Evolutionary conservation across 2,329 filamentous ascomycete species (phyloP), one percentile per base, ranked within the genome.

Genomic region (Colletotrichum sp.): DNA sequence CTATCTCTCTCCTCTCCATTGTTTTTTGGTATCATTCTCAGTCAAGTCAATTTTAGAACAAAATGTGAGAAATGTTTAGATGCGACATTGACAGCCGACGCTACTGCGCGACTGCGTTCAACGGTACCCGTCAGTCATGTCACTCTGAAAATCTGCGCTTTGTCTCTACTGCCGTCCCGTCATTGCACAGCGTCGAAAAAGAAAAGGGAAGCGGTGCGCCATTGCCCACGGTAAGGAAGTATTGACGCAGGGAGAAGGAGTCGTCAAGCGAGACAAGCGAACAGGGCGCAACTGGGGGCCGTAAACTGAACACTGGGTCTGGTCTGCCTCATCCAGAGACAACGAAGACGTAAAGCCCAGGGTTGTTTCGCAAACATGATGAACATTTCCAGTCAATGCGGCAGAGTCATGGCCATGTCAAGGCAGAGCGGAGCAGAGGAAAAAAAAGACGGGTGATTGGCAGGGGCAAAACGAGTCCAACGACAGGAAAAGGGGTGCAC

Each of bases 191-290:
- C 48, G 27, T 28, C 63, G 25, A 65, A 60, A 65, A 72, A 65
- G 25, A 63, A 64, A 52, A 57, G 28, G 32, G 34, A n/a, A 69
- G 57, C 39, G 32, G 61, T 60, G 57, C 68, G 65, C 27, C 44
- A 52, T 22, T 52, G 44, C 44, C 44, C n/a, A 52, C n/a, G 44
- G 44, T 44, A 39, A 44, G 30, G 9, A 34, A n/a, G 66, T 63
- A 32, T 25, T 67, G 68, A 75, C 61, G 72, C 72, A 75, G 68
- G 72, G 72, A 75, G 68, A 55, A 66, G 68, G 61, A 72, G 72
- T 71, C 68, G 52, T 52, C 36, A 68, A 75, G 69, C 61, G 61
- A 72, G 68, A 72, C 72, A 75, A 60, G 52, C 36, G 63, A 60
- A 22, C 63, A 48, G 73, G 64, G 59, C 30, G 27, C 22, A n/a